Evolutionary conservation across 176 grass and related monocot species (phyloP).

Genomic region (Pontederia paniculata): DNA sequence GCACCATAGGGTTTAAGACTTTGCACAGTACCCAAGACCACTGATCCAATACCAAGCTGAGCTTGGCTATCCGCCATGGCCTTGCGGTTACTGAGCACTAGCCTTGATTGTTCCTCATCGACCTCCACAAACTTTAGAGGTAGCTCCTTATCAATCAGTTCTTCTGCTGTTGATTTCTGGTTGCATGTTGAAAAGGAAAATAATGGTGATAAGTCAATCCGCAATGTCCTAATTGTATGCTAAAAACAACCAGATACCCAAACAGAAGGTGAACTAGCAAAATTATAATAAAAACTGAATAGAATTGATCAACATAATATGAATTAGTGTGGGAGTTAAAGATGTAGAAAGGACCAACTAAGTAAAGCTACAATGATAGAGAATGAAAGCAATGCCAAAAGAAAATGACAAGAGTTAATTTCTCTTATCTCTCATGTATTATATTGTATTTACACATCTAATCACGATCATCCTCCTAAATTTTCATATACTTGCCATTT

Average conservation of each 20-base stretch:
- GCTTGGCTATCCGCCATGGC: constrained; percentile 92
- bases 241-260: not conserved
- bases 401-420: too few relatives aligned
- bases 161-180: constrained; percentile 67
- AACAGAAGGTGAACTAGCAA: not conserved
- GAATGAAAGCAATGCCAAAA: too few relatives aligned
- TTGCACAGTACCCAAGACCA: constrained; percentile 85
- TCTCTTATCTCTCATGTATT: too few relatives aligned
- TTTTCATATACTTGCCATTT: too few relatives aligned
- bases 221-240: not conserved
- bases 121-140: constrained; percentile 90
- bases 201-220: not conserved
- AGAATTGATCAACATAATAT: too few relatives aligned
- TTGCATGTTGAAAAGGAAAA: constrained; percentile 1
- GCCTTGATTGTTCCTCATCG: constrained; percentile 77
- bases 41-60: constrained; percentile 89
- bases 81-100: constrained; percentile 93
- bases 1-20: constrained; percentile 92
- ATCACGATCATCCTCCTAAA: too few relatives aligned
- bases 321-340: too few relatives aligned
- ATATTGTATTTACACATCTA: too few relatives aligned
- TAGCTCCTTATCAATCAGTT: constrained; percentile 62
- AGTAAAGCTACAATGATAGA: too few relatives aligned
- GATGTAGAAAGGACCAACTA: too few relatives aligned
- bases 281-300: too few relatives aligned